Base-by-base conservation (phyloP, 805 yeast species). In the Lachancea sp. region DNA sequence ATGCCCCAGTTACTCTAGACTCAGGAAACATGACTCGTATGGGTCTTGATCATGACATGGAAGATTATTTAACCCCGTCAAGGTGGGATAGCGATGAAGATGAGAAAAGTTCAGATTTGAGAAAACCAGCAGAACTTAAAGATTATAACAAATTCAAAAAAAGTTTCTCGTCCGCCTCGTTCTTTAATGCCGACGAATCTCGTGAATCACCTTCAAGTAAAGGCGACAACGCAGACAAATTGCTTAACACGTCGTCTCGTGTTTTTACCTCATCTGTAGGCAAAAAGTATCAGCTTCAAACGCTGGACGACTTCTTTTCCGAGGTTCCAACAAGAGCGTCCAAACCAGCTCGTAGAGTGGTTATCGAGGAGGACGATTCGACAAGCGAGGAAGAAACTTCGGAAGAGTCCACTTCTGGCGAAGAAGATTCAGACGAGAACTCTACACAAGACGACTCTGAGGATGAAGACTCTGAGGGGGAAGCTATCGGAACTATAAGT, bases 221-320 rank as follows among this genome's bases (percentile, higher is more conserved):
- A n/a, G 6, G 36, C 13, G 36, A 26, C 9, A 55, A 48, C 31
- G 44, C 45, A 2, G 55, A 56, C 13, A 52, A 55, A 25, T 39
- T 58, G 1, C 49, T 52, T 19, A 43, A 17, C 27, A 36, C 39
- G 15, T 17, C 49, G 12, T 36, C 40, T 5, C 43, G 47, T 29
- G 47, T 46, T 22, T 51, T 59, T 18, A 44, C 51, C 1, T 50
- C 58, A 4, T 40, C 55, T 16, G 53, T 55, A 26, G 67, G 63
- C 11, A 68, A 63, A 50, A 71, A 69, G 44, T 82, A 79, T 55
- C 75, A 77, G 48, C 63, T 85, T 32, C 95, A 87, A 60, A 84
- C 90, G 46, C 66, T 90, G 46, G 97, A 90, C 57, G 98, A 90
- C 49, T 90, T 90, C 60, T 81, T 90, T 53, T 83, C 76, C 2